A percentile compares a stretch with the other conserved stretches of the same genome.
Evolutionary conservation across 2,329 filamentous ascomycete species (phyloP).

Genomic region (Scytalidium lignicola): DNA sequence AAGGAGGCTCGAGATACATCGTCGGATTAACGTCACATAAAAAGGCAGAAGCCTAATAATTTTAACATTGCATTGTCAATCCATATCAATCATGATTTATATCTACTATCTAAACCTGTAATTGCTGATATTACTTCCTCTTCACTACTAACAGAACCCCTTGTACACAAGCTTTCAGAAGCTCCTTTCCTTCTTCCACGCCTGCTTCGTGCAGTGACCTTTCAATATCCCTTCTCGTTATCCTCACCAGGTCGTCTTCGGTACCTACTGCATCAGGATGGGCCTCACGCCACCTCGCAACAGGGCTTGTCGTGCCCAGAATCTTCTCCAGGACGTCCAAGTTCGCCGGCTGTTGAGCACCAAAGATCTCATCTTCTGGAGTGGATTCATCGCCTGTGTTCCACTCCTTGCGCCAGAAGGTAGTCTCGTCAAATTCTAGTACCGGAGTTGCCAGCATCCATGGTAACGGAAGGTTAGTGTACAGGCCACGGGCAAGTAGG

Average conservation of each 20-base stretch:
- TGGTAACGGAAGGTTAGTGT: conserved; percentile 34
- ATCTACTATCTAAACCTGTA: too few relatives aligned
- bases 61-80: too few relatives aligned
- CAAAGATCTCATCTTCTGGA: neutral
- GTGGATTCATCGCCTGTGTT: neutral
- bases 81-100: too few relatives aligned
- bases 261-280: neutral
- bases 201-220: conserved; percentile 19
- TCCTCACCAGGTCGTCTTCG: neutral
- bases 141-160: too few relatives aligned
- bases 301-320: conserved; percentile 27
- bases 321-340: conserved; percentile 6
- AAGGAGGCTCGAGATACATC: too few relatives aligned
- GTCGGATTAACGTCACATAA: too few relatives aligned
- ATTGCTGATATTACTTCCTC: too few relatives aligned
- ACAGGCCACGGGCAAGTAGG: conserved; percentile 28
- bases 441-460: conserved; percentile 29
- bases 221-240: conserved; percentile 16
- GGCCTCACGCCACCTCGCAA: conserved; percentile 32
- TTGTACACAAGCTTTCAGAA: too few relatives aligned
- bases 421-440: conserved; percentile 29
- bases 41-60: too few relatives aligned
- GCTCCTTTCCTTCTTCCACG: too few relatives aligned
- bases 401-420: conserved; percentile 6
- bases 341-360: neutral